Evolutionary conservation across 2,329 filamentous ascomycete genomes (phyloP), one percentile per base, ranked within the genome.

Genomic region (Apiospora kogelbergensis): DNA sequence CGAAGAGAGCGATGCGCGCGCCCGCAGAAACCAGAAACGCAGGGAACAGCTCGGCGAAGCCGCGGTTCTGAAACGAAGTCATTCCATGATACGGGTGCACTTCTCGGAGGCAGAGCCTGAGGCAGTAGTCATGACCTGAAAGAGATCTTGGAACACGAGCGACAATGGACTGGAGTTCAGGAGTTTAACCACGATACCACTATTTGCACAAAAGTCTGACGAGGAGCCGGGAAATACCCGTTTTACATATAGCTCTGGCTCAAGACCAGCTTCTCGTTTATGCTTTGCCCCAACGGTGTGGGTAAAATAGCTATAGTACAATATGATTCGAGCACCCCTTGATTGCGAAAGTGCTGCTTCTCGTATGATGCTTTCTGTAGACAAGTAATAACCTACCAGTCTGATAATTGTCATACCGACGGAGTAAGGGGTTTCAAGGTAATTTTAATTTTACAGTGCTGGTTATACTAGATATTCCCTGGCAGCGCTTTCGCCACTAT

Each of bases 1-100:
- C 26, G 88, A 91, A 73, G 87, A 89, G 74, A 83, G 82, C 64
- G 88, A 91, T 68, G 89, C 89, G 4, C 82, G 89, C 65, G 85
- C 86, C 0, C 82, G 79, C 72, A 82, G 89, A 68, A 90, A 79
- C 72, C 83, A 86, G 75, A 82, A 84, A 64, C 81, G 88, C 60
- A 81, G 84, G 70, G 78, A 79, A 70, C 75, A 69, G 53, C 73
- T 71, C 71, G 76, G 67, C 66, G 77, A 67, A 70, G 77, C 63
- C 70, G 71, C 72, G 22, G 22, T 20, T 22, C 63, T 76, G 60
- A 68, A 74, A 44, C 73, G 76, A 60, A 73, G 72, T 22, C 74
- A 77, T 45, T 76, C 77, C 0, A 72, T 76, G 40, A 71, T 73
- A 20, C 75, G 76, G 26, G 77, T 79, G 42, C 77, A 71, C 65